Base-by-base conservation (phyloP, 2,329 filamentous ascomycete genomes). In the Ascocoryne sarcoides region DNA sequence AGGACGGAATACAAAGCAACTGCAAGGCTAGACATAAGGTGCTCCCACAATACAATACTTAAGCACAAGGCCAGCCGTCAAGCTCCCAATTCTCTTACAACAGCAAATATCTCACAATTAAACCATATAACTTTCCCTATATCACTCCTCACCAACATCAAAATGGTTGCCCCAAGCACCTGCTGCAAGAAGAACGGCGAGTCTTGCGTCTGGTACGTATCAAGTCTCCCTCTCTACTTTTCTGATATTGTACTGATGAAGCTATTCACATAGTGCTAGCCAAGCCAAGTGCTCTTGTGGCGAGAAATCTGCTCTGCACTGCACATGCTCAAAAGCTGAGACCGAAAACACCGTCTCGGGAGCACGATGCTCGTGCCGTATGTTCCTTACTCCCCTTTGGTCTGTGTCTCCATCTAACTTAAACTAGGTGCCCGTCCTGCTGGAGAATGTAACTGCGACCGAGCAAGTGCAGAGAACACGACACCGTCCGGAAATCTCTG, bases 221-320 rank as follows among this genome's bases (percentile, higher is more conserved):
- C 29, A 32, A 33, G 18, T 38, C 34, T 33, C 21, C 14, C 23
- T 43, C 23, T 35, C 31, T 30, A 19, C 21, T 14, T 18, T 16
- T n/a, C 3, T 26, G 9, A 18, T 34, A 33, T 15, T 38, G 42
- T 30, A 12, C 36, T 26, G 40, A 32, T 12, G 14, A 18, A 38
- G 5, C 17, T 16, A 18, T 32, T 5, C 16, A 26, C 19, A 15
- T 15, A 51, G 57, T 76, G 77, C 76, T 53, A 63, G 76, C 54
- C 71, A 81, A 63, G 78, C 78, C 7, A 81, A 71, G 45, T 95
- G 88, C 76, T 93, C 86, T 12, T 96, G 90, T 62, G 90, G 90
- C 59, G 79, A 95, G 70, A 75, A 92, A 61, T 76, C 79, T 3
- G 90, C 90, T 36, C 77, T 95, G 36, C 73, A 89, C 62, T 96